Evolutionary conservation across 2,329 filamentous ascomycete genomes (phyloP).

Genomic region (Talaromyces sp.): DNA sequence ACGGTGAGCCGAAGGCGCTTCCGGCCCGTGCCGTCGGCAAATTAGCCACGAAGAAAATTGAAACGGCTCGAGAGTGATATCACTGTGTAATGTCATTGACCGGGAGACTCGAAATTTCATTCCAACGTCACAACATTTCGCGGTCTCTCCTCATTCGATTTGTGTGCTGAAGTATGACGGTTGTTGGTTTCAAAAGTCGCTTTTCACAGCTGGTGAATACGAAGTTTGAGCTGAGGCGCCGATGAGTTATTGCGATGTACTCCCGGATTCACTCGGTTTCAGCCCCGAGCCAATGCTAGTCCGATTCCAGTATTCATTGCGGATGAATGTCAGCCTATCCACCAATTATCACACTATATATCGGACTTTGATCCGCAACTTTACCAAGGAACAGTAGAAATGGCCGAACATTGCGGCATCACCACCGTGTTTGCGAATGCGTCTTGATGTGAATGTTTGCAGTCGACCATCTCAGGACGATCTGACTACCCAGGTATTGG

Average conservation of each 20-base stretch:
- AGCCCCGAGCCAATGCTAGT: slow-evolving; percentile 3
- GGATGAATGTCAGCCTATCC: background rate
- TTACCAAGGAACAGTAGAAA: too few relatives aligned
- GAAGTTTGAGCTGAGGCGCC: background rate
- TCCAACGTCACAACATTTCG: background rate
- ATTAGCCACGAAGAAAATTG: background rate
- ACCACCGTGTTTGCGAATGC: too few relatives aligned
- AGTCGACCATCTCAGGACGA: too few relatives aligned
- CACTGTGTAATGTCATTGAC: slow-evolving; percentile 4
- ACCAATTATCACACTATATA: background rate
- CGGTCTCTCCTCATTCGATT: background rate
- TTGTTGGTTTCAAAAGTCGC: background rate
- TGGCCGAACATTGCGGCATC: too few relatives aligned
- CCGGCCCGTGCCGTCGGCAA: background rate
- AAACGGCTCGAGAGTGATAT: background rate
- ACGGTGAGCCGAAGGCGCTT: background rate
- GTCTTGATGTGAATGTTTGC: too few relatives aligned
- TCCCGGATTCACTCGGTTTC: background rate
- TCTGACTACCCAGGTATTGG: too few relatives aligned
- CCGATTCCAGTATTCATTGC: background rate
- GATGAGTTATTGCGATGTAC: background rate
- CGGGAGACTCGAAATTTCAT: background rate
- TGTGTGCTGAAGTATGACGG: background rate
- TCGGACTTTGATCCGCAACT: background rate
- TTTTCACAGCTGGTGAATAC: background rate